A percentile compares a stretch with the other conserved stretches of the same genome.
phyloP scores from a whole-genome alignment of 2,329 filamentous ascomycete species.

The Xylariaceae sp. region DNA sequence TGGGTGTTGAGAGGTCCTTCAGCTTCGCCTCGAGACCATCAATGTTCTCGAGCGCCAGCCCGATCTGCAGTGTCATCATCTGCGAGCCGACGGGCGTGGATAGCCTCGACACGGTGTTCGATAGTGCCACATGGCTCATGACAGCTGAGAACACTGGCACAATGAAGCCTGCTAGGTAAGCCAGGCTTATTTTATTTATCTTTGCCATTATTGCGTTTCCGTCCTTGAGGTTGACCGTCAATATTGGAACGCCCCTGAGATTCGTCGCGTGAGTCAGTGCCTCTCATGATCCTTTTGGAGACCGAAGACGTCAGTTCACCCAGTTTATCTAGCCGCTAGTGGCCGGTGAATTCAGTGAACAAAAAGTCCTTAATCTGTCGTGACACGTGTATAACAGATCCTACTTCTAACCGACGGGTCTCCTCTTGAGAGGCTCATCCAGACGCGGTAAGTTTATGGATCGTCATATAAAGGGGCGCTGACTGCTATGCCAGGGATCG shows the following conservation, averaged over 20 bases:
- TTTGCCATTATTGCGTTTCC: conserved; percentile 11
- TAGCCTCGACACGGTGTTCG: conserved; percentile 9
- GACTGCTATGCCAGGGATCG: conserved; percentile 2
- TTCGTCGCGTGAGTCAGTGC: background rate
- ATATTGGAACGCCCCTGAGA: background rate
- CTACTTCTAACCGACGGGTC: conserved; percentile 2
- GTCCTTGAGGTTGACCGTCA: background rate
- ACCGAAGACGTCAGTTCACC: background rate
- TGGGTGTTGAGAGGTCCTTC: conserved; percentile 33
- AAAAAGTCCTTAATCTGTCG: background rate
- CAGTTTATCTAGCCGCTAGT: background rate
- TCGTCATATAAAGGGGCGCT: conserved; percentile 5
- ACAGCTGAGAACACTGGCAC: conserved; percentile 17
- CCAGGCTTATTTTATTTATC: background rate
- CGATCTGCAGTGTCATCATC: conserved; percentile 34
- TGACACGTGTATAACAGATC: conserved; percentile 1
- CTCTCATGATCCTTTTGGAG: background rate
- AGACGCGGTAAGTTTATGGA: background rate
- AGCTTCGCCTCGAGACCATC: conserved; percentile 31
- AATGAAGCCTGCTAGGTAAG: conserved; percentile 9
- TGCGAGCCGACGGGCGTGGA: conserved; percentile 11
- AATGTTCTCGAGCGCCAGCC: conserved; percentile 36
- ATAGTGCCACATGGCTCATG: conserved; percentile 20
- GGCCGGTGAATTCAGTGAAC: background rate
- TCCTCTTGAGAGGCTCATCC: conserved; percentile 1